phyloP scores from a whole-genome alignment of 805 yeast species.

The Kuraishia piskuri region DNA sequence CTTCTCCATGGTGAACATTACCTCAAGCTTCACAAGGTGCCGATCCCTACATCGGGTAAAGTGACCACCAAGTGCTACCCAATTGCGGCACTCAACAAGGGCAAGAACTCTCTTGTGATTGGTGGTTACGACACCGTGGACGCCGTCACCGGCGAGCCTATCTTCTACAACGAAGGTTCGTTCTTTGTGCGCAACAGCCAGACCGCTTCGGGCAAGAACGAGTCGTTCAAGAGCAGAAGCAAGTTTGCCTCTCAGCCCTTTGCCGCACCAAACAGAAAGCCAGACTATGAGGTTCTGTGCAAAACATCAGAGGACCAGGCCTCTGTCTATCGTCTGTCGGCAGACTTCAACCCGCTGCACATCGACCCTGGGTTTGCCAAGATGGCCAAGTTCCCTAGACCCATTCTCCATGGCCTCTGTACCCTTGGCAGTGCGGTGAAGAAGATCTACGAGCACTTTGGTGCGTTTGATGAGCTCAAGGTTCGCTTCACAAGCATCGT shows the following conservation, averaged over 20 bases:
- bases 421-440: slow-evolving; percentile 78
- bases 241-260: slow-evolving; percentile 57
- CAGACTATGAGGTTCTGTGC: slow-evolving; percentile 58
- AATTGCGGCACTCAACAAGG: slow-evolving; percentile 74
- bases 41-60: slow-evolving; percentile 65
- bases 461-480: slow-evolving; percentile 76
- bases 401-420: slow-evolving; percentile 91
- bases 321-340: slow-evolving; percentile 82
- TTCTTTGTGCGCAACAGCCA: slow-evolving; percentile 73
- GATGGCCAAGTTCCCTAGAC: slow-evolving; percentile 75
- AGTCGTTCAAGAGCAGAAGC: slow-evolving; percentile 36
- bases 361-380: slow-evolving; percentile 88
- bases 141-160: slow-evolving; percentile 52
- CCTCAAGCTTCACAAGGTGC: slow-evolving; percentile 64
- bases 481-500: slow-evolving; percentile 87
- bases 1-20: slow-evolving; percentile 95
- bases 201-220: slow-evolving; percentile 44
- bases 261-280: slow-evolving; percentile 49
- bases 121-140: slow-evolving; percentile 69
- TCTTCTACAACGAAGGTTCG: slow-evolving; percentile 79
- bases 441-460: slow-evolving; percentile 69
- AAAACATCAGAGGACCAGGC: slow-evolving; percentile 69
- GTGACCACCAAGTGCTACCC: slow-evolving; percentile 58
- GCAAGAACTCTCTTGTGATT: slow-evolving; percentile 72
- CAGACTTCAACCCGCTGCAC: slow-evolving; percentile 93